Base-by-base conservation (phyloP, 768 basidiomycete species). In the Amanita subjunquillea region DNA sequence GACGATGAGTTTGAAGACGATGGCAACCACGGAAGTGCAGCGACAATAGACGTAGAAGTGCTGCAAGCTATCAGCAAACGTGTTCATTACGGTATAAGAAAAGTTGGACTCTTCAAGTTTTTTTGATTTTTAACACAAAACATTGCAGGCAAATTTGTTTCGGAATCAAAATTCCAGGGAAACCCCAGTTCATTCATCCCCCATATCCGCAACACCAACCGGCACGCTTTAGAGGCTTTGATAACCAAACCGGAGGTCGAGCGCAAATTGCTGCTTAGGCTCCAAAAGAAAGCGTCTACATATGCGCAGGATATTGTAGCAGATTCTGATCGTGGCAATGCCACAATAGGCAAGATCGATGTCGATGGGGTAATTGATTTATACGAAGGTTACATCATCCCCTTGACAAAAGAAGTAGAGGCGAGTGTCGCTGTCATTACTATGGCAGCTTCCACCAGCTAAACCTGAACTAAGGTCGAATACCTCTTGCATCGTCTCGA, bases 161-260 rank as follows among this genome's bases (percentile, higher is more conserved):
- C 94, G 4, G 96, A 99, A 69, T 89, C 90, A 25, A 99, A 99
- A 65, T 99, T 99, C 72, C 65, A 76, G n/a, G 77, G 81, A 29
- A 73, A 89, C 55, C 95, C 96, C 17, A 73, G 84, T 34, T 82
- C 83, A 8, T 99, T 97, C 68, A 78, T 99, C 53, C 93, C 94
- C 0, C 92, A 94, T 67, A 99, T 99, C 61, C 77, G 77, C 36
- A 77, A 76, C 2, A 83, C 84, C 7, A 87, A 98, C 65, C 79
- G 81, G 15, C 68, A 78, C 38, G 87, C 83, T 6, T 77, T 99
- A 20, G 91, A 87, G 6, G 83, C 69, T 0, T 72, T 99, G 42
- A 97, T 99, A 63, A 94, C 93, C n/a, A 98, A 98, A 65, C 93
- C 96, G 0, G 95, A 88, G 52, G 93, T 99, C 27, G 96, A 99